These are phyloP conservation scores for Acephala macrosclerotiorum DNA, from an alignment of 2,329 filamentous ascomycete species.

Conservation along the genomic window DNA sequence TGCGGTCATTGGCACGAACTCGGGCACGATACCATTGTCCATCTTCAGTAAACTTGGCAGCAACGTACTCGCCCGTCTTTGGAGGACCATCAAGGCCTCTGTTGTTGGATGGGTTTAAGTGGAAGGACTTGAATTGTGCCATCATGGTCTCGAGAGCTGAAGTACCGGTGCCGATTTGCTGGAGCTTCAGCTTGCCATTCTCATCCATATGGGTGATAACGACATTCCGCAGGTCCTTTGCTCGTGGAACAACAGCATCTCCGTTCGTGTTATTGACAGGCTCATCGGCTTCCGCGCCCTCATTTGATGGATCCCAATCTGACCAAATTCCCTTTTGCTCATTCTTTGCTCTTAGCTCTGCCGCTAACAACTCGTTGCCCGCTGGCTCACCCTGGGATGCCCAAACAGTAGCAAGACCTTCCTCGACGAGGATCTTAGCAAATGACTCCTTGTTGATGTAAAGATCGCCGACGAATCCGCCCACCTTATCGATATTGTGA, in stretches of 20 bases:
- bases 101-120: slow-evolving; percentile 83
- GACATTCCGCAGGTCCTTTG: slow-evolving; percentile 92
- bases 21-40: slow-evolving; percentile 94
- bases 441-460: slow-evolving; percentile 97
- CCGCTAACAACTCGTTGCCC: slow-evolving; percentile 84
- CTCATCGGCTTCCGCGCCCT: slow-evolving; percentile 64
- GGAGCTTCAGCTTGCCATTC: slow-evolving; percentile 85
- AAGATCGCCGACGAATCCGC: slow-evolving; percentile 94
- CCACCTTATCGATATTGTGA: slow-evolving; percentile 93
- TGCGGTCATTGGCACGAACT: slow-evolving; percentile 90
- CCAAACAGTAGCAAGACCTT: slow-evolving; percentile 91
- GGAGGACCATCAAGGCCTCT: slow-evolving; percentile 76
- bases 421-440: slow-evolving; percentile 90
- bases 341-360: slow-evolving; percentile 90
- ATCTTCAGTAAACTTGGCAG: slow-evolving; percentile 89
- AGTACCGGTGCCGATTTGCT: slow-evolving; percentile 88
- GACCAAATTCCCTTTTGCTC: slow-evolving; percentile 89
- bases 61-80: slow-evolving; percentile 90
- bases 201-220: slow-evolving; percentile 89
- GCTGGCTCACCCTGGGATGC: slow-evolving; percentile 96
- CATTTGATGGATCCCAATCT: slow-evolving; percentile 90
- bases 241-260: slow-evolving; percentile 63
- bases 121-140: slow-evolving; percentile 90
- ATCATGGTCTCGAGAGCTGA: slow-evolving; percentile 86
- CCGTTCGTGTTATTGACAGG: slow-evolving; percentile 60